phyloP scores from a whole-genome alignment of 169 alveolate species.

The Perkinsus olseni region DNA sequence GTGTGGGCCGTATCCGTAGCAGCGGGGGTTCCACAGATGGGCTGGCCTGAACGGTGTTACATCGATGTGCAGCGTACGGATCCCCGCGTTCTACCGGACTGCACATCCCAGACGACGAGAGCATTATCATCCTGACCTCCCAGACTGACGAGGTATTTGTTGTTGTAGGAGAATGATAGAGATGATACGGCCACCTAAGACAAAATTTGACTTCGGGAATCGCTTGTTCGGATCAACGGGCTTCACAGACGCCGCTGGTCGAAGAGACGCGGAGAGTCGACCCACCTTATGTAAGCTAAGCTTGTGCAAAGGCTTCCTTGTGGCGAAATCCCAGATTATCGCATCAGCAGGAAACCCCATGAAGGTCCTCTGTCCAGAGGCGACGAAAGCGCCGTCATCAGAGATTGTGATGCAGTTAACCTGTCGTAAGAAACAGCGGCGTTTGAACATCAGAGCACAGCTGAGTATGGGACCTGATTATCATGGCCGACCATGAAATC shows the following conservation, averaged over 20 bases:
- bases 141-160: constrained; percentile 68
- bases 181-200: constrained; percentile 19
- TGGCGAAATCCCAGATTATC: constrained; percentile 77
- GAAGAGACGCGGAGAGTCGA: neutral
- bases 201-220: too few species aligned
- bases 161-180: constrained; percentile 44
- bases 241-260: neutral
- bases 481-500: constrained; percentile 79
- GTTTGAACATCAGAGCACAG: constrained; percentile 30
- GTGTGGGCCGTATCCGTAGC: constrained; percentile 69
- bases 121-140: constrained; percentile 86
- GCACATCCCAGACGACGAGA: constrained; percentile 77
- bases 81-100: neutral
- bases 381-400: constrained; percentile 68
- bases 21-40: constrained; percentile 76
- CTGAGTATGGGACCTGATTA: constrained; percentile 35
- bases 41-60: constrained; percentile 45
- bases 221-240: too few species aligned
- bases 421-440: neutral
- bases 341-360: constrained; percentile 73
- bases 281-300: constrained; percentile 51
- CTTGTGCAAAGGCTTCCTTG: constrained; percentile 14
- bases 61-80: neutral
- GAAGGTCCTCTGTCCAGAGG: constrained; percentile 78
- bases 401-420: constrained; percentile 51